Evolutionary conservation across 495 filamentous ascomycete species (phyloP), one percentile per base, ranked within the genome.

Genomic region (Lasiosphaeriaceae sp.): DNA sequence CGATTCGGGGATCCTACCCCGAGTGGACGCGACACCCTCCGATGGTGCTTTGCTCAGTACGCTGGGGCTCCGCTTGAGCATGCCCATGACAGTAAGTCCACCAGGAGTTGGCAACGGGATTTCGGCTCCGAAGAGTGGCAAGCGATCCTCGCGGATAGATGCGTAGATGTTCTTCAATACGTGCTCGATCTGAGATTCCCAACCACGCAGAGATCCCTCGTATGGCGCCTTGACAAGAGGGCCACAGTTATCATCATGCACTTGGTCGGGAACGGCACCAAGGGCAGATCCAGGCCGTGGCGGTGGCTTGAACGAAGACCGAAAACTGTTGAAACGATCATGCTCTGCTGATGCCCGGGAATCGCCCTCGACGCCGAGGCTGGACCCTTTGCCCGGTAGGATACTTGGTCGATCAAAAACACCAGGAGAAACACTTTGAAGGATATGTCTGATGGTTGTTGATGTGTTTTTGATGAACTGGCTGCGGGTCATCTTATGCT

Each of bases 401-500:
- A 71, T 78, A 66, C 64, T 79, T 64, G 64, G 76, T 66, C 61
- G 71, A 29, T 90, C 85, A 60, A 86, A 87, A 9, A 75, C 81
- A 52, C 90, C 84, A 2, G 87, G 84, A 9, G 78, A 81, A 22
- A 85, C 80, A 55, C 95, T 90, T 34, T 79, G 73, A 39, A 89
- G 83, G 23, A 90, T 86, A 52, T 88, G 83, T 29, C 84, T 84
- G 50, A 97, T 86, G 2, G 93, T 96, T 5, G 90, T 87, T 80
- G 97, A 86, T 11, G 94, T 97, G 63, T 99, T 99, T 72, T 94
- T 95, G 67, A 97, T 82, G 67, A 96, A 99, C 66, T 97, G 92
- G 60, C 76, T 85, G 58, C 86, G 83, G 20, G 92, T 96, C 94
- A 99, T 99, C 75, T 95, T 96, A 66, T 89, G 84, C 50, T 96